Percentiles rank a stretch among this genome's conserved stretches.
Evolutionary conservation across 2,329 filamentous ascomycete genomes (phyloP).

Genomic region (Ophiostoma novo-ulmi): DNA sequence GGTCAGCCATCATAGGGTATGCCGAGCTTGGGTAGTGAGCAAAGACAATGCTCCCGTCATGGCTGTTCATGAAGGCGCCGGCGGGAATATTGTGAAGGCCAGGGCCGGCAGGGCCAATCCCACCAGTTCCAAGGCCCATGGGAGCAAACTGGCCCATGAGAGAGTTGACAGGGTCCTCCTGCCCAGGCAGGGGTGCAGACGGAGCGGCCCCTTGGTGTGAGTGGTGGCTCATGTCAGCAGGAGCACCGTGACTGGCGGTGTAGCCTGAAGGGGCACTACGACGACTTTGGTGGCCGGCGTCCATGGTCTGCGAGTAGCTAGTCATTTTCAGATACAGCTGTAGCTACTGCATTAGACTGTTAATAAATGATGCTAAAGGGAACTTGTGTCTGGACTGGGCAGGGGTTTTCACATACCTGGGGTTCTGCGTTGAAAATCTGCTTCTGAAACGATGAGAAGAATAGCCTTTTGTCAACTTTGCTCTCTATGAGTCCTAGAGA

Average conservation of each 20-base stretch:
- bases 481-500: neutral
- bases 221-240: slow-evolving; percentile 16
- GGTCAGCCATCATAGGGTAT: slow-evolving; percentile 30
- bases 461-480: neutral
- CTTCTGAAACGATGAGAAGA: neutral
- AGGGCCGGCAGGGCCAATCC: slow-evolving; percentile 25
- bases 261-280: slow-evolving; percentile 21
- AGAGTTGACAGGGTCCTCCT: slow-evolving; percentile 26
- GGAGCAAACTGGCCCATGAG: slow-evolving; percentile 34
- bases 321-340: slow-evolving; percentile 30
- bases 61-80: slow-evolving; percentile 28
- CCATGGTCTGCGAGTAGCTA: slow-evolving; percentile 16
- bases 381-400: neutral
- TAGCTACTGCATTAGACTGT: neutral
- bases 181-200: slow-evolving; percentile 18
- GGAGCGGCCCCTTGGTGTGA: slow-evolving; percentile 17
- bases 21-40: slow-evolving; percentile 29
- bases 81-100: slow-evolving; percentile 31
- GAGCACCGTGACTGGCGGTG: neutral
- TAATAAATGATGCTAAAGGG: too few relatives aligned
- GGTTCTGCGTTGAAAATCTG: neutral
- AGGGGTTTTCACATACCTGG: neutral
- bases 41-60: slow-evolving; percentile 33
- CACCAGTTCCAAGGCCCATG: slow-evolving; percentile 26
- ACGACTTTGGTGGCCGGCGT: slow-evolving; percentile 17